Conservation (phyloP, 2,329 filamentous ascomycete genomes). For the Venturia carpophila region DNA sequence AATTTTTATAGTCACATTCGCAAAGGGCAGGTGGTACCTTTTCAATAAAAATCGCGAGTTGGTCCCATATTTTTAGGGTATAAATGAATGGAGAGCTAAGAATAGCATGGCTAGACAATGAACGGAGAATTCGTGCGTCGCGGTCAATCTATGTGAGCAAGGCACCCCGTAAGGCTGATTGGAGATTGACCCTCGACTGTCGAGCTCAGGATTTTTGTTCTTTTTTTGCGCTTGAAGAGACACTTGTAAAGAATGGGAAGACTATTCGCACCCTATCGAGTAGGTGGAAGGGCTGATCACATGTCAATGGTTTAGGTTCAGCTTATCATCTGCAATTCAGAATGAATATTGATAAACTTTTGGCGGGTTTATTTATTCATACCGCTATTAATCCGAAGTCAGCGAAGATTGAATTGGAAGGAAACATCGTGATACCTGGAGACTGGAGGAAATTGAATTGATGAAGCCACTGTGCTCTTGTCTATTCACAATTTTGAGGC, state of each 20-base stretch:
- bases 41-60: not conserved
- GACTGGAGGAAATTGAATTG: too few relatives aligned
- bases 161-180: not conserved
- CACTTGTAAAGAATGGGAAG: not conserved
- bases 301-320: not conserved
- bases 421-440: too few relatives aligned
- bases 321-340: too few relatives aligned
- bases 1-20: not conserved
- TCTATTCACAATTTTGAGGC: not conserved
- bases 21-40: not conserved
- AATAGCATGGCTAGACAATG: not conserved
- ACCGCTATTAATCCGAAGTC: too few relatives aligned
- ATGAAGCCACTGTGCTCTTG: too few relatives aligned
- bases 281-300: not conserved
- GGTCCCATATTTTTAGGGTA: not conserved
- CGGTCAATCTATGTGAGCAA: not conserved
- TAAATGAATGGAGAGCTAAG: constrained; percentile 1
- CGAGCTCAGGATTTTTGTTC: not conserved
- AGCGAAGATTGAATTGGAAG: too few relatives aligned
- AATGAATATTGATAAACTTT: too few relatives aligned
- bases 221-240: not conserved
- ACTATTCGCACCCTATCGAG: too few relatives aligned
- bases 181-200: not conserved
- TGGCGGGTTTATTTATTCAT: too few relatives aligned
- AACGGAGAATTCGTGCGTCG: not conserved